phyloP scores from a whole-genome alignment of 139 green algal species.

The Coccomyxa sp. region DNA sequence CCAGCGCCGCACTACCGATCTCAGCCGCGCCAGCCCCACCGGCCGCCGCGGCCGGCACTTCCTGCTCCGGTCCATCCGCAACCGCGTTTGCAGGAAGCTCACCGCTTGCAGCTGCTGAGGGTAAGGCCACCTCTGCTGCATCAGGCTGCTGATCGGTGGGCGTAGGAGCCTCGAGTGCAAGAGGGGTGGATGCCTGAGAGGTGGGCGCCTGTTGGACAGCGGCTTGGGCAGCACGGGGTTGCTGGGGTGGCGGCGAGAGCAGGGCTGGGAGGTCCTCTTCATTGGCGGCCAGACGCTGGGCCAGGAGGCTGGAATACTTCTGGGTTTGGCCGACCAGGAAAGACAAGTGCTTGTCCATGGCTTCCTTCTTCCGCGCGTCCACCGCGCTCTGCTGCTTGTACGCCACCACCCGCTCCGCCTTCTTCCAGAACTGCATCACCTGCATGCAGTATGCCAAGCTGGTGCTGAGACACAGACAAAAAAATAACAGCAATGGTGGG shows the following conservation, averaged over 20 bases:
- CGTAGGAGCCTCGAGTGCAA: background rate
- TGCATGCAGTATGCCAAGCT: conserved; percentile 16
- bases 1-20: no score
- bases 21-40: background rate
- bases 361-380: conserved; percentile 63
- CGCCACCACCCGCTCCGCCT: conserved; percentile 81
- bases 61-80: background rate
- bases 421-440: conserved; percentile 84
- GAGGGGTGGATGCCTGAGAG: background rate
- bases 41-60: no score
- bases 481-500: background rate
- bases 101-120: no score
- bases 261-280: background rate
- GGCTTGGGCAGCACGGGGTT: no score
- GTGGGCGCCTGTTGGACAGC: no score
- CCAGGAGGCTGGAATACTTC: conserved; percentile 81
- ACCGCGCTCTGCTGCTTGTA: conserved; percentile 74
- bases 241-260: background rate
- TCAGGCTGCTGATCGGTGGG: no score
- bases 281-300: conserved; percentile 49
- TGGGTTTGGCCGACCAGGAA: conserved; percentile 95
- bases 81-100: background rate
- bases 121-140: no score
- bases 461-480: background rate
- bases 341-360: conserved; percentile 83